Evolutionary conservation across 352 stramenopile species (phyloP).

Genomic region (Pythium apleroticum): DNA sequence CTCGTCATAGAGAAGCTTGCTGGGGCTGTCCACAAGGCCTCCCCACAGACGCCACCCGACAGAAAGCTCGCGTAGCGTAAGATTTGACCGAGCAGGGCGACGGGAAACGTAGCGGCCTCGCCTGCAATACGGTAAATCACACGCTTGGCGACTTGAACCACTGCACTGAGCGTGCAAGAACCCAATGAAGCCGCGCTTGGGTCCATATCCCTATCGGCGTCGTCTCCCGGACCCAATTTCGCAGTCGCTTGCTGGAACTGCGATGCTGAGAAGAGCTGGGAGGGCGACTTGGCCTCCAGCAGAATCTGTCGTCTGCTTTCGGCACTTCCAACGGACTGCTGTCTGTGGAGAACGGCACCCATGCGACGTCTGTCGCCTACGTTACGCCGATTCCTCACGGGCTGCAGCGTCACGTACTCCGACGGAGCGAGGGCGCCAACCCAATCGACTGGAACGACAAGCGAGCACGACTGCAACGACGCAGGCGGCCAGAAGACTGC

Average conservation of each 20-base stretch:
- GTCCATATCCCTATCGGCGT: neutral
- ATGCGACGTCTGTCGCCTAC: slow-evolving; percentile 3
- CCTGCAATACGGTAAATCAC: slow-evolving; percentile 47
- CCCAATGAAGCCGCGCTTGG: neutral
- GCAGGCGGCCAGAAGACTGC: slow-evolving; percentile 63
- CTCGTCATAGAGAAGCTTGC: slow-evolving; percentile 46
- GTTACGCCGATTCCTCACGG: slow-evolving; percentile 32
- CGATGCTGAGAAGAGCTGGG: slow-evolving; percentile 13
- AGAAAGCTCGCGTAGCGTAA: slow-evolving; percentile 46
- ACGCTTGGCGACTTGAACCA: slow-evolving; percentile 35
- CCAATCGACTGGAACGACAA: slow-evolving; percentile 63
- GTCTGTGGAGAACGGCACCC: neutral
- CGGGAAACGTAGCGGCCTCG: slow-evolving; percentile 37
- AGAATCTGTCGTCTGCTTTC: neutral
- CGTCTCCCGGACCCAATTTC: neutral
- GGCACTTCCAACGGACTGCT: neutral
- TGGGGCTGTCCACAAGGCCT: slow-evolving; percentile 31
- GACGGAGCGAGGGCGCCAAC: slow-evolving; percentile 64
- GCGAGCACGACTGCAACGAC: slow-evolving; percentile 40
- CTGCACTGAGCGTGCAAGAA: neutral
- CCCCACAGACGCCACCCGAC: neutral
- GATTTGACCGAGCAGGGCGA: slow-evolving; percentile 38
- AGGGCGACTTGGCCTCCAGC: slow-evolving; percentile 17
- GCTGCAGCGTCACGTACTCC: slow-evolving; percentile 64
- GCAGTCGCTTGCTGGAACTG: slow-evolving; percentile 2